phyloP scores from a whole-genome alignment of 2,329 filamentous ascomycete genomes.

The Fusarium marasasianum region DNA sequence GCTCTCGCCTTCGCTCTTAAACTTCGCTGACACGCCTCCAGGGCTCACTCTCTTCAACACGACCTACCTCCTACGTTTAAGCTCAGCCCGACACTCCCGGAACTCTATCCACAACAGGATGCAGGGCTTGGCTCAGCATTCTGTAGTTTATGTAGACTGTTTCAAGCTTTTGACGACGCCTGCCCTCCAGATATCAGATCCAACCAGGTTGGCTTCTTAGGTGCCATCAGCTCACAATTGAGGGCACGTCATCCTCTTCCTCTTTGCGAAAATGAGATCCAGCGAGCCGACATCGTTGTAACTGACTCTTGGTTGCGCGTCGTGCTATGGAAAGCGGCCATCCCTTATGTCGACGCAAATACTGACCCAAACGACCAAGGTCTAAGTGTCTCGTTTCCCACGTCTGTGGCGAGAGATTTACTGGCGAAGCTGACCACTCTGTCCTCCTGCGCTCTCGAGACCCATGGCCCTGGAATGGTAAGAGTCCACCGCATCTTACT shows the following conservation, averaged over 20 bases:
- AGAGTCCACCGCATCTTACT: accelerated
- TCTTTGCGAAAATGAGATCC: conserved; percentile 9
- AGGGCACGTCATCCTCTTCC: background rate
- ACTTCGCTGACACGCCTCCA: background rate
- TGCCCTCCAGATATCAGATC: conserved; percentile 12
- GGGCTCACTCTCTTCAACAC: conserved; percentile 19
- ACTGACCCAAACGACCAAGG: conserved; percentile 13
- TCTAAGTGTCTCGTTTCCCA: conserved; percentile 17
- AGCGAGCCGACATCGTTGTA: conserved; percentile 14
- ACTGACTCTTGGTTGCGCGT: conserved; percentile 22
- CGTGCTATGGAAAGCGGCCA: conserved; percentile 22
- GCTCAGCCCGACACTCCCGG: conserved; percentile 15
- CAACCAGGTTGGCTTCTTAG: background rate
- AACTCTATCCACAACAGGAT: background rate
- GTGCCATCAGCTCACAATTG: conserved; percentile 12
- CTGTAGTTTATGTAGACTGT: conserved; percentile 21
- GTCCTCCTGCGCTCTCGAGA: conserved; percentile 14
- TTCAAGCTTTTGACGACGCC: conserved; percentile 17
- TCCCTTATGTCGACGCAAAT: conserved; percentile 6
- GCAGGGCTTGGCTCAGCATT: conserved; percentile 5
- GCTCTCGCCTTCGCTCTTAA: background rate
- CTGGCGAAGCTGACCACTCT: conserved; percentile 12
- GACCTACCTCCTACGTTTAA: conserved; percentile 23
- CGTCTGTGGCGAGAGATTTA: conserved; percentile 16
- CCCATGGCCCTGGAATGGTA: conserved; percentile 22